phyloP scores from a whole-genome alignment of 2,329 filamentous ascomycete species.

The Cercospora beticola region DNA sequence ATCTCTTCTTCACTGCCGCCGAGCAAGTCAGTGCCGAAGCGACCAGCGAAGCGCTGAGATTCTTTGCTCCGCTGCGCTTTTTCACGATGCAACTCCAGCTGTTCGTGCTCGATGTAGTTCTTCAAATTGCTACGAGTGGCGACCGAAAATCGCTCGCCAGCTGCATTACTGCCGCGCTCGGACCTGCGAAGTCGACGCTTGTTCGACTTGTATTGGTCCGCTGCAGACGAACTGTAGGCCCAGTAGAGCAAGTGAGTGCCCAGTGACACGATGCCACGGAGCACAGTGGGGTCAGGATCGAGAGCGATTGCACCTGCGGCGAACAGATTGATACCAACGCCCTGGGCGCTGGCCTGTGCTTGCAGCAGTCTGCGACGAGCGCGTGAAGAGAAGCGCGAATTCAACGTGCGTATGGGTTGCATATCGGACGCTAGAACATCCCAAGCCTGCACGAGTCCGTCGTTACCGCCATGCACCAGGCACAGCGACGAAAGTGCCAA shows the following conservation, averaged over 20 bases:
- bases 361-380: constrained; percentile 73
- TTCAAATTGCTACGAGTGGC: constrained; percentile 68
- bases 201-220: constrained; percentile 69
- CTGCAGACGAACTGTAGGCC: constrained; percentile 82
- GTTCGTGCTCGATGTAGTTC: constrained; percentile 84
- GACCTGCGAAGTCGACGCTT: constrained; percentile 77
- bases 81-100: constrained; percentile 74
- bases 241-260: constrained; percentile 88
- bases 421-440: constrained; percentile 82
- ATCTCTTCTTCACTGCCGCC: constrained; percentile 61
- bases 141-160: constrained; percentile 59
- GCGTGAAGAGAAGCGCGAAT: constrained; percentile 78
- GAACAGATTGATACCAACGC: constrained; percentile 71
- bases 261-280: constrained; percentile 83
- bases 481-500: constrained; percentile 82
- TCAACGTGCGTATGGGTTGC: constrained; percentile 79
- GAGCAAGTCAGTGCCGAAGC: constrained; percentile 80
- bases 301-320: constrained; percentile 81
- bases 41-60: constrained; percentile 66
- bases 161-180: constrained; percentile 61
- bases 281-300: constrained; percentile 80
- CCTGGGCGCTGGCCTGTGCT: constrained; percentile 65
- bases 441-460: constrained; percentile 95
- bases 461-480: constrained; percentile 87
- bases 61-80: constrained; percentile 66